Evolutionary conservation across 495 filamentous ascomycete species (phyloP), one percentile per base, ranked within the genome.

Genomic region (Opeltia flavorubescens): DNA sequence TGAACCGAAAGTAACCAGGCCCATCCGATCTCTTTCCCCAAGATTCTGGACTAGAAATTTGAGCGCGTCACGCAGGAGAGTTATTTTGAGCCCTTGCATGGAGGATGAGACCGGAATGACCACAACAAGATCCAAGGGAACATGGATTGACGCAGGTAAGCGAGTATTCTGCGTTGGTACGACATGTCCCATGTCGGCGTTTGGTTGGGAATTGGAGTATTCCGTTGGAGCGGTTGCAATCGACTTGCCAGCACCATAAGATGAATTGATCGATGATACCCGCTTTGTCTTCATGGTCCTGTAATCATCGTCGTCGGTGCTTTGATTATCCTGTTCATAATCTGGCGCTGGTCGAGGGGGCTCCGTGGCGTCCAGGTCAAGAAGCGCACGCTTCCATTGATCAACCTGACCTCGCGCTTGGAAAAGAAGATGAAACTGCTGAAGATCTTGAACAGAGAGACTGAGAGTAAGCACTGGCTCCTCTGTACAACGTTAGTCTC

Each of bases 71-170:
- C 88, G 81, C 6, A 99, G 75, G 0, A 99, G 74, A 41, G 84
- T 94, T 53, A 99, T 95, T 65, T 99, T 99, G 41, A 99, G 74
- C 5, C 93, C 91, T 63, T 95, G 91, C 91, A 96, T 99, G 0
- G 91, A 99, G 5, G 93, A 94, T 8, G 91, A 95, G 9, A 96
- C 87, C 0, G 91, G 91, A 40, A 99, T 91, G 28, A 99, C 91
- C 6, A 96, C 85, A 2, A 99, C 89, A 34, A 99, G 78, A 59
- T 99, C 91, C 28, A 96, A 74, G 13, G 91, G 93, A 34, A 96
- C 87, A 60, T 96, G 91, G 47, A 94, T 60, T 1, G 84, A 76
- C 3, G 74, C 66, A 9, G 72, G 66, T 13, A 83, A 55, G 41
- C 76, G 74, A 4, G 66, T 65, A 3, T 72, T 66, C 26, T 51